Evolutionary conservation across 441 rosid species (phyloP).

Genomic region (Euphorbia celastroides): DNA sequence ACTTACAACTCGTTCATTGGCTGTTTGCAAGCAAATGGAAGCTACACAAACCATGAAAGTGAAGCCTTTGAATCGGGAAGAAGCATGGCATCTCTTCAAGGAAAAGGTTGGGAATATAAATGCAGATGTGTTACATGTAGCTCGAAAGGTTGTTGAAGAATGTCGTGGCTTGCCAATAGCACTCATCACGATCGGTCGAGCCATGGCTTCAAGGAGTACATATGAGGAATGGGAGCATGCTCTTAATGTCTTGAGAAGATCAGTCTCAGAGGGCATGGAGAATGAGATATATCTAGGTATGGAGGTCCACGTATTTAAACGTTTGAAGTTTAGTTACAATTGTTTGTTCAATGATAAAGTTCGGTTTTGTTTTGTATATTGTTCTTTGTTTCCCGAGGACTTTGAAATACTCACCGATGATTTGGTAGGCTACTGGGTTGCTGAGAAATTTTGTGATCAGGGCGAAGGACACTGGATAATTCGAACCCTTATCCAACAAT

Average conservation of each 20-base stretch:
- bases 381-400: neutral
- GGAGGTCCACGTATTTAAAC: neutral
- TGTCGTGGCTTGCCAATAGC: neutral
- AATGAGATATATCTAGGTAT: neutral
- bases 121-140: neutral
- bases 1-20: slow-evolving; percentile 25
- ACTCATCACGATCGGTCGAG: no score
- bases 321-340: neutral
- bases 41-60: slow-evolving; percentile 28
- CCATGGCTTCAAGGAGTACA: neutral
- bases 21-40: slow-evolving; percentile 35
- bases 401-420: neutral
- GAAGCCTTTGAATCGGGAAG: slow-evolving; percentile 24
- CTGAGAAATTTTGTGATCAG: neutral
- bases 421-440: neutral
- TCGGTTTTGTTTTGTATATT: neutral
- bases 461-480: neutral
- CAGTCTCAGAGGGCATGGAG: neutral
- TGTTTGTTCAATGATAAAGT: neutral
- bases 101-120: neutral
- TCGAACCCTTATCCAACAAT: neutral
- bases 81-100: slow-evolving; percentile 17
- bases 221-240: neutral
- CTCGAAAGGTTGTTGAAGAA: neutral
- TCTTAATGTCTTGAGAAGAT: neutral